Conservation (phyloP, 1,284 basidiomycete genomes). For the Schizophyllum commune region DNA sequence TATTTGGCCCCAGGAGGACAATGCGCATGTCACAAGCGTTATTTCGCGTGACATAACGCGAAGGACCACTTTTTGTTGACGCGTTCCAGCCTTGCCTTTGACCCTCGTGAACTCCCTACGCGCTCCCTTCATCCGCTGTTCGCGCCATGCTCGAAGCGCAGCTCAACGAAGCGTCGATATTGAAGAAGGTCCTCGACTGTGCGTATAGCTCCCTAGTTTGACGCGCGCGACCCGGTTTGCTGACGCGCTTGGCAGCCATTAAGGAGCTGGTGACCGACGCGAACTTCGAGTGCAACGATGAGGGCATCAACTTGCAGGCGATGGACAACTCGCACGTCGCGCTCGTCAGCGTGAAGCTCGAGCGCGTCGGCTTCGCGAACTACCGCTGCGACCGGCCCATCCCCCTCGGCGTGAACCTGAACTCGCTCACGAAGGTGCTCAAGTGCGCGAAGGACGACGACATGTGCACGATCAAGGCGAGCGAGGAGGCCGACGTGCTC, state of each 20-base stretch:
- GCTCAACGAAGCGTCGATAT: conserved; percentile 71
- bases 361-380: conserved; percentile 73
- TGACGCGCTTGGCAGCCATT: conserved; percentile 55
- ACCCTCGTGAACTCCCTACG: conserved; percentile 8
- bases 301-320: conserved; percentile 91
- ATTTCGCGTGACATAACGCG: background rate
- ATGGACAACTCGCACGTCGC: conserved; percentile 99
- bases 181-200: conserved; percentile 89
- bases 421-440: conserved; percentile 89
- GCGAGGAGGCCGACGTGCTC: conserved; percentile 87
- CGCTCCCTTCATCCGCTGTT: background rate
- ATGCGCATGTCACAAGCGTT: background rate
- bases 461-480: conserved; percentile 84
- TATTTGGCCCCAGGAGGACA: background rate
- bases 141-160: conserved; percentile 83
- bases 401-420: conserved; percentile 88
- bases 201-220: conserved; percentile 19
- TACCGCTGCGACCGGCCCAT: conserved; percentile 97
- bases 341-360: conserved; percentile 80
- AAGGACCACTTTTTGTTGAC: conserved; percentile 7
- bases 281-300: conserved; percentile 97
- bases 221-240: conserved; percentile 7
- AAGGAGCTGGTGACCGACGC: conserved; percentile 97
- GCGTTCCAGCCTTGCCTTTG: conserved; percentile 9
- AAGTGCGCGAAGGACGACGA: conserved; percentile 98